Base-by-base conservation (phyloP, 352 stramenopile species). In the Stramenopiles sp. region DNA sequence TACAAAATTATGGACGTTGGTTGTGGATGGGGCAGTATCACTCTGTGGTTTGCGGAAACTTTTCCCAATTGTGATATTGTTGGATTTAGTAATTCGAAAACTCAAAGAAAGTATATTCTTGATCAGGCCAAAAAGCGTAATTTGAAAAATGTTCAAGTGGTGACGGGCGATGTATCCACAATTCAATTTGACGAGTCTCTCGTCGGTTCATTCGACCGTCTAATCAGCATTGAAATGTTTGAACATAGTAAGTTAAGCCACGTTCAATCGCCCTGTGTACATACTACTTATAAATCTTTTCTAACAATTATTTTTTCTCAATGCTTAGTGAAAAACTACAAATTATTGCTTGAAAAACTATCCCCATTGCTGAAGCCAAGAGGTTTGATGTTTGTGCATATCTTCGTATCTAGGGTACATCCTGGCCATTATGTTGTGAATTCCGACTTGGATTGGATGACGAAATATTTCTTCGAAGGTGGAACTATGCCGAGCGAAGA, bases 381-480 rank as follows among this genome's bases (percentile, higher is more conserved):
- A 8, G 87, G 87, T 25, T 89, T 88, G 76, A 81, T 92, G 0
- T 91, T 92, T 84, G 86, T 95, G 44, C 91, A 96, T 84, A 94
- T 95, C 80, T 95, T 96, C 81, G 85, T 85, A 0, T 88, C 93
- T 83, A 87, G 88, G 76, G 82, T 88, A 80, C 84, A 88, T 55
- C 83, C 89, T 0, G 94, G 93, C 83, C 90, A 95, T 80, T 96
- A 94, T 84, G 55, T 71, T 27, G 55, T 71, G 22, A 84, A 91
- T 30, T 76, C 88, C 7, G 83, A 89, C 8, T 81, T 80, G 25
- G 88, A 87, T 76, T 95, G 91, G 91, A 94, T 95, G 89, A 85
- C 87, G 0, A 84, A 93, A 31, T 91, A 90, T 80, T 96, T 96
- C 84, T 96, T 96, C 81, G 89, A 90, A 0, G 91, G 91, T n/a